Evolutionary conservation across 192 early-diverging fungal genomes (phyloP).

Genomic region (Neocallimastix lanati): DNA sequence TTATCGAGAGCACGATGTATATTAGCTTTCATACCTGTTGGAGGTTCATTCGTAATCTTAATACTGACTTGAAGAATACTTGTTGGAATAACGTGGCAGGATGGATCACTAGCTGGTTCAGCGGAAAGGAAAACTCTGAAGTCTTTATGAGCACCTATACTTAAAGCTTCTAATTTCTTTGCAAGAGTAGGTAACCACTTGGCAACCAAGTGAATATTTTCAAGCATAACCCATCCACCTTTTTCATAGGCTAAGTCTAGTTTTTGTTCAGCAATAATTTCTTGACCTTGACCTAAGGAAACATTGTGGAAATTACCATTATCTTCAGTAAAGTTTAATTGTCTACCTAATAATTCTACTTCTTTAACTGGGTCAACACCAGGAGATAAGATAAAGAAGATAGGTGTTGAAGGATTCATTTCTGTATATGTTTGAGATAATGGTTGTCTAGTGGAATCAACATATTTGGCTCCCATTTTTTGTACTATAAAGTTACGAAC

Average conservation of each 20-base stretch:
- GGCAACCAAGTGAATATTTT: conserved; percentile 49
- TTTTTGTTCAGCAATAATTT: conserved; percentile 47
- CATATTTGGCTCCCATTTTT: conserved; percentile 41
- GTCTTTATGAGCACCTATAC: conserved; percentile 22
- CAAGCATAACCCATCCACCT: conserved; percentile 50
- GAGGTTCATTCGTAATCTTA: conserved; percentile 51
- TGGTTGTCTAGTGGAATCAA: conserved; percentile 29
- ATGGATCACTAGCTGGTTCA: conserved; percentile 41
- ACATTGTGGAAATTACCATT: conserved; percentile 46
- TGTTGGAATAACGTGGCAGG: conserved; percentile 39
- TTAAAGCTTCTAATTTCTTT: conserved; percentile 40
- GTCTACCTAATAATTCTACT: conserved; percentile 36
- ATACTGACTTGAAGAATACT: conserved; percentile 47
- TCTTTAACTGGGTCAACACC: conserved; percentile 53
- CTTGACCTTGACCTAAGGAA: conserved; percentile 47
- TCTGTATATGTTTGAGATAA: conserved; percentile 29
- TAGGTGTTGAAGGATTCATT: conserved; percentile 32
- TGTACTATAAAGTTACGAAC: conserved; percentile 29
- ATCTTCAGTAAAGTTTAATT: conserved; percentile 29
- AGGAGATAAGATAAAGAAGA: conserved; percentile 49
- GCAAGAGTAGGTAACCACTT: conserved; percentile 45
- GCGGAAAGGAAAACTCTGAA: conserved; percentile 40
- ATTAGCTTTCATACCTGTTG: conserved; percentile 50
- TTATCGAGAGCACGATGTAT: conserved; percentile 47
- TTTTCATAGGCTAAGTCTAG: conserved; percentile 36